These are phyloP conservation scores for Protomyces inundatus DNA, from an alignment of 1,139 yeast genomes.

Conservation along the genomic window DNA sequence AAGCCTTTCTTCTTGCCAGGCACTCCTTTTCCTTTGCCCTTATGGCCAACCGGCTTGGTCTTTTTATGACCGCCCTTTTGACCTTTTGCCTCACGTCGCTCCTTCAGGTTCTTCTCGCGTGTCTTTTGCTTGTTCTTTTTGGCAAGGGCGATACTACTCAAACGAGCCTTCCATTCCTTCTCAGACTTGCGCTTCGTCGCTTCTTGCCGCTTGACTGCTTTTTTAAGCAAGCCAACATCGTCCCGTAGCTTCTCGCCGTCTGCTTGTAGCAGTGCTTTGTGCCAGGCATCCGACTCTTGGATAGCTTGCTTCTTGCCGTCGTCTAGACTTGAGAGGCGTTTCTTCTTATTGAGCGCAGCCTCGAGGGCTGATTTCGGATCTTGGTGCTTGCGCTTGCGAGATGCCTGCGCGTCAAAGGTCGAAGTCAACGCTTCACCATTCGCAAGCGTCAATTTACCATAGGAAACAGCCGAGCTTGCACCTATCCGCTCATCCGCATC, in stretches of 20 bases:
- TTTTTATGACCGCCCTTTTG: conserved; percentile 20
- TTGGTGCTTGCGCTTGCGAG: conserved; percentile 55
- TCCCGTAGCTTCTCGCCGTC: conserved; percentile 85
- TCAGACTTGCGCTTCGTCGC: conserved; percentile 74
- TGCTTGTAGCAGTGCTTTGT: conserved; percentile 71
- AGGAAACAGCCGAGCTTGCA: conserved; percentile 49
- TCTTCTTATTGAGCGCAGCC: conserved; percentile 68
- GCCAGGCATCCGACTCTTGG: conserved; percentile 69
- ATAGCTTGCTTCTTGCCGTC: conserved; percentile 69
- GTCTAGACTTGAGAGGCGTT: conserved; percentile 12
- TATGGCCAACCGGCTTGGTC: conserved; percentile 19
- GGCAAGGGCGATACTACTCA: conserved; percentile 65
- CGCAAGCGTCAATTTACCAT: conserved; percentile 74
- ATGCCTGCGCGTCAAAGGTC: conserved; percentile 60
- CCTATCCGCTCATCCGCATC: conserved; percentile 38
- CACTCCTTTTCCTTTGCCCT: conserved; percentile 13
- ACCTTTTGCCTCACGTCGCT: conserved; percentile 23
- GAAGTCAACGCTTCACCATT: conserved; percentile 81
- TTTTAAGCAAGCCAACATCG: conserved; percentile 79
- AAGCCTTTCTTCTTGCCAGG: not conserved
- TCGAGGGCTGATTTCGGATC: conserved; percentile 78
- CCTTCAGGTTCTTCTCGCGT: conserved; percentile 81
- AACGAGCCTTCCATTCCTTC: conserved; percentile 77
- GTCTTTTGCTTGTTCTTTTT: conserved; percentile 73
- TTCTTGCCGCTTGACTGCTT: conserved; percentile 78